Conservation (phyloP, 169 alveolate species). For the Plasmodium gonderi region DNA sequence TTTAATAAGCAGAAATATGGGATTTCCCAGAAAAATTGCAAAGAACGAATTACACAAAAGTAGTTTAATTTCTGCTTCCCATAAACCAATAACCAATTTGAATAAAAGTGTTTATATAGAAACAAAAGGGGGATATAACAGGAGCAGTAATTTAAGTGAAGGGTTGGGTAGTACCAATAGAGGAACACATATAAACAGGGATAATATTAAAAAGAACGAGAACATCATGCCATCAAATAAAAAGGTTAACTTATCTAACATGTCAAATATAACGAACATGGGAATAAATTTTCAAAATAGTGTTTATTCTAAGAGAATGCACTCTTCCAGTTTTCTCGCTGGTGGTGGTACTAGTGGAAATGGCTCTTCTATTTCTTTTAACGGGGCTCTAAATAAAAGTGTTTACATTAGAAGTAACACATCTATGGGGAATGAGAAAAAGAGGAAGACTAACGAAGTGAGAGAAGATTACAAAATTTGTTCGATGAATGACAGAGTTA, state of each 20-base stretch:
- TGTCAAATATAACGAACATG: too few species aligned
- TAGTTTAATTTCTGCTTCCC: background rate
- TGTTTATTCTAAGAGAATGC: constrained; percentile 12
- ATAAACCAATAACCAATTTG: background rate
- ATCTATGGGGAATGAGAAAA: background rate
- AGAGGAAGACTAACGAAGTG: background rate
- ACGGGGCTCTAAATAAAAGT: constrained; percentile 2
- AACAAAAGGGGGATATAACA: constrained; percentile 6
- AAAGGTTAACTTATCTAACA: background rate
- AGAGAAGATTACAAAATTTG: background rate
- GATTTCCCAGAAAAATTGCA: background rate
- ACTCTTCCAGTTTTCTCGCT: background rate
- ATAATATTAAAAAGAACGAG: constrained; percentile 1
- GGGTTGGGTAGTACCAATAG: background rate
- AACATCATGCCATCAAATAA: background rate
- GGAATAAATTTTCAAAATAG: constrained; percentile 54
- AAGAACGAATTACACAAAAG: constrained; percentile 16
- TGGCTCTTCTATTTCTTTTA: background rate
- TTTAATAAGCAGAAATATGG: background rate
- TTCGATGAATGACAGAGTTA: background rate
- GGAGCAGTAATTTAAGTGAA: constrained; percentile 1
- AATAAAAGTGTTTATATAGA: constrained; percentile 48
- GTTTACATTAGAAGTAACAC: constrained; percentile 33
- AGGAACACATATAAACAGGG: constrained; percentile 2
- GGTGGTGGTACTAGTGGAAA: background rate